Conservation (phyloP, 306 rosid genomes). For the Luffa aegyptiaca region DNA sequence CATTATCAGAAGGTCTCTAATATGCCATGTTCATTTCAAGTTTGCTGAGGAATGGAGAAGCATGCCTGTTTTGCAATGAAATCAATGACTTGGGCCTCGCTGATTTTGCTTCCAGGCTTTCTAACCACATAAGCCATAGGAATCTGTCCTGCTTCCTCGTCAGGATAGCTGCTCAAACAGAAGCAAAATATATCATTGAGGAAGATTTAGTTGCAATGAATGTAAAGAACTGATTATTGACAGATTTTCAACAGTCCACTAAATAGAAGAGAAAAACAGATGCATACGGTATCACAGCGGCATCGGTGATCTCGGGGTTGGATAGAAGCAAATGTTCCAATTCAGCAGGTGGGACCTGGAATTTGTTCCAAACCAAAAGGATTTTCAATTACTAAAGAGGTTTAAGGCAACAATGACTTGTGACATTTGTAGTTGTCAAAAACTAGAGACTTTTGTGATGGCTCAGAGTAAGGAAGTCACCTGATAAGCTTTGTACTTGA, state of each 20-base stretch:
- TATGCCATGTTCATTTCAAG: background rate
- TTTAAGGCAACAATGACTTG: background rate
- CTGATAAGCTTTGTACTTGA: slow-evolving; percentile 91
- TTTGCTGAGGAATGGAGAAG: background rate
- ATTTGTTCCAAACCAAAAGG: slow-evolving; percentile 15
- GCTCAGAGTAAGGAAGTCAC: slow-evolving; percentile 24
- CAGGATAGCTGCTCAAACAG: slow-evolving; percentile 53
- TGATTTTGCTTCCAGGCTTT: slow-evolving; percentile 57
- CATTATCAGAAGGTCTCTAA: background rate
- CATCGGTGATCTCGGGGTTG: slow-evolving; percentile 67
- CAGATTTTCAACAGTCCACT: background rate
- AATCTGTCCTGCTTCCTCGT: slow-evolving; percentile 79
- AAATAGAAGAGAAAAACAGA: background rate
- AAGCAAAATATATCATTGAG: background rate
- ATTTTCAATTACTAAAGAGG: background rate
- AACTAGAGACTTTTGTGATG: too few relatives aligned
- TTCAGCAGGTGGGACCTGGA: slow-evolving; percentile 91
- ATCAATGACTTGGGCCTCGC: slow-evolving; percentile 44
- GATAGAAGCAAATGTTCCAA: slow-evolving; percentile 64
- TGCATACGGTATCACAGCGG: slow-evolving; percentile 82
- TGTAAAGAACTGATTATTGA: background rate
- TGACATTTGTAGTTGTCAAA: background rate
- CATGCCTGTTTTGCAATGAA: slow-evolving; percentile 65
- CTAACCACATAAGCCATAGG: slow-evolving; percentile 91
- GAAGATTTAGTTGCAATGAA: background rate